These are phyloP conservation scores for Collybia nuda DNA, from an alignment of 768 basidiomycete genomes.

Conservation along the genomic window DNA sequence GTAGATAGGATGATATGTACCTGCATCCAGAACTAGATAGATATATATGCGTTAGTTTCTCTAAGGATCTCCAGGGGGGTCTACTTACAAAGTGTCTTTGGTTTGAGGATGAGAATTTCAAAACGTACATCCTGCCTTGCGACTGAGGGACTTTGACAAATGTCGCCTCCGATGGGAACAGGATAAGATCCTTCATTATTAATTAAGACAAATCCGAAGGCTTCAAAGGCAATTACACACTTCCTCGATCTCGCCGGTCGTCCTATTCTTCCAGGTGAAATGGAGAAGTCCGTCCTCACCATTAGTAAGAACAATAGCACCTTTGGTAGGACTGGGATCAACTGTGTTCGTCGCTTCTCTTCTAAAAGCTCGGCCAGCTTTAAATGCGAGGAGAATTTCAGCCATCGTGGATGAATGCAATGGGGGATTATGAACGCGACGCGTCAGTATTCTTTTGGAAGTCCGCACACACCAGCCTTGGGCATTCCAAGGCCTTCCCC, in stretches of 20 bases:
- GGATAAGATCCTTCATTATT: constrained; percentile 68
- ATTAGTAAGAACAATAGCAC: constrained; percentile 66
- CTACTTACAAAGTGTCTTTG: constrained; percentile 85
- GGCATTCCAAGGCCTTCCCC: not conserved
- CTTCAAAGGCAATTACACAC: constrained; percentile 28
- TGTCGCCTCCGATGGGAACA: constrained; percentile 84
- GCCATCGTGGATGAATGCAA: constrained; percentile 5
- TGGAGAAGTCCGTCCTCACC: constrained; percentile 78
- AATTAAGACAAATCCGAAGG: constrained; percentile 3
- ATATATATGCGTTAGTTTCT: constrained; percentile 1
- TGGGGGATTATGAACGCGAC: constrained; percentile 30
- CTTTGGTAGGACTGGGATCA: constrained; percentile 68
- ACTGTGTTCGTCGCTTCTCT: constrained; percentile 66
- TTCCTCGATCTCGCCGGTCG: constrained; percentile 60
- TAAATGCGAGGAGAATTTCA: constrained; percentile 53
- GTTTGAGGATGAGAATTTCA: constrained; percentile 89
- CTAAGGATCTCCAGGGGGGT: not conserved
- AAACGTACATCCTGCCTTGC: constrained; percentile 75
- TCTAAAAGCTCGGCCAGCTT: constrained; percentile 76
- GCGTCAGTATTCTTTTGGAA: constrained; percentile 42
- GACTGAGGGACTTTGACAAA: constrained; percentile 76
- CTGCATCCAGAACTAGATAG: constrained; percentile 83
- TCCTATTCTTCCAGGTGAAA: constrained; percentile 79
- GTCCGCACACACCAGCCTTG: constrained; percentile 21
- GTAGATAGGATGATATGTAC: constrained; percentile 30